Percentiles rank a stretch among this genome's conserved stretches.
Evolutionary conservation across 2,329 filamentous ascomycete genomes (phyloP).

Genomic region (Scytalidium lignicola): DNA sequence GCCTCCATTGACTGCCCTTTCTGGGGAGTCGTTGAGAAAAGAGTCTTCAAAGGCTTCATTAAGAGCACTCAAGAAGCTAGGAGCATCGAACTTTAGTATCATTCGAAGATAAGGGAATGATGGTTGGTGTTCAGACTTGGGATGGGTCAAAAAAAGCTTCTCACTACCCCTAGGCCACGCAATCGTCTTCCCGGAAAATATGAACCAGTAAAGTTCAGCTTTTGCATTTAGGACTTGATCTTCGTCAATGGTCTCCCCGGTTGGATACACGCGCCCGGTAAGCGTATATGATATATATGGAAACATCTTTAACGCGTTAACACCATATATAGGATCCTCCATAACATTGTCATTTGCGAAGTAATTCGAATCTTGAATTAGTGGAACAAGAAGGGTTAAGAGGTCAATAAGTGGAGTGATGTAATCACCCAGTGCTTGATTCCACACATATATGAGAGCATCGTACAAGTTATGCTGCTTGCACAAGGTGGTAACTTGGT

Average conservation of each 20-base stretch:
- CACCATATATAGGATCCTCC: conserved; percentile 55
- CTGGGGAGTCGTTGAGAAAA: conserved; percentile 78
- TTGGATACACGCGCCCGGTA: conserved; percentile 88
- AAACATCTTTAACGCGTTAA: conserved; percentile 84
- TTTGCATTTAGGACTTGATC: conserved; percentile 72
- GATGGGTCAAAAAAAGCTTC: conserved; percentile 56
- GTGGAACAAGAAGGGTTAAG: conserved; percentile 58
- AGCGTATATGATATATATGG: conserved; percentile 90
- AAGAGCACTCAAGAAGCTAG: conserved; percentile 88
- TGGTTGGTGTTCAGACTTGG: conserved; percentile 54
- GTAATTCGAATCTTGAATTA: conserved; percentile 52
- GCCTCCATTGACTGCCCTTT: conserved; percentile 53
- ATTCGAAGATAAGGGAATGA: conserved; percentile 81
- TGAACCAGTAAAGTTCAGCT: conserved; percentile 82
- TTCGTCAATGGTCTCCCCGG: conserved; percentile 69
- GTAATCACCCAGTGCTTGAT: conserved; percentile 81
- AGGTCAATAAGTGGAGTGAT: conserved; percentile 86
- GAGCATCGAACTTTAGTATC: conserved; percentile 81
- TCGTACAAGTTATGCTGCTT: conserved; percentile 91
- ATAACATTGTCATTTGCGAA: conserved; percentile 47
- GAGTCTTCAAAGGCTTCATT: conserved; percentile 97
- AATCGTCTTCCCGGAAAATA: conserved; percentile 80
- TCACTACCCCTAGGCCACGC: conserved; percentile 66
- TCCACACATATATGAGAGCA: conserved; percentile 96
- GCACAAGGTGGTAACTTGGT: conserved; percentile 86